Percentiles rank a stretch among this genome's conserved stretches.
These are phyloP conservation scores for Coniochaeta prunicola DNA, from an alignment of 2,329 filamentous ascomycete species.

Conservation along the genomic window DNA sequence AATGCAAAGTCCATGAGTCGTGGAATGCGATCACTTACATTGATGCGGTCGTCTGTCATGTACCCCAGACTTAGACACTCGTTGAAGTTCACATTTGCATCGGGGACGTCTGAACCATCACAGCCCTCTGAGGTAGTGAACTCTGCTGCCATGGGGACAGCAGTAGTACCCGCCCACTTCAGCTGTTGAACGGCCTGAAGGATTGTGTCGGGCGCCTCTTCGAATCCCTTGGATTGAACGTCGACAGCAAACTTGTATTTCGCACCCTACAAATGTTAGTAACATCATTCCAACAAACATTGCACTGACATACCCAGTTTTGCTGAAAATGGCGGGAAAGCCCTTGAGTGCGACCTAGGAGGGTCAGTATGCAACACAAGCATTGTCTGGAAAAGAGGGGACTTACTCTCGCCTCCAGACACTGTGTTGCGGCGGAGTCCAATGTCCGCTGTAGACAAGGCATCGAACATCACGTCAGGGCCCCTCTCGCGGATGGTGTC, in stretches of 20 bases:
- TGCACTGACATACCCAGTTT: conserved; percentile 38
- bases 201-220: conserved; percentile 38
- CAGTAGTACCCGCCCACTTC: conserved; percentile 43
- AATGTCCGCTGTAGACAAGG: conserved; percentile 36
- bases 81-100: conserved; percentile 43
- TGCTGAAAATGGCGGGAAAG: conserved; percentile 44
- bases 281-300: background rate
- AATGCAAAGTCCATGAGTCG: background rate
- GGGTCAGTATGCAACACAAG: conserved; percentile 6
- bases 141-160: conserved; percentile 23
- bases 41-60: conserved; percentile 51
- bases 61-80: conserved; percentile 58
- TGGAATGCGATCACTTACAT: conserved; percentile 29
- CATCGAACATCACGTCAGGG: conserved; percentile 52
- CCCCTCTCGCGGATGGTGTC: conserved; percentile 45
- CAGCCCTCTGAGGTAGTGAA: conserved; percentile 3
- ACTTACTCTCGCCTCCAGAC: conserved; percentile 24
- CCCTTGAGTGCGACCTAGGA: conserved; percentile 23
- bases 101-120: conserved; percentile 11
- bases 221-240: conserved; percentile 42
- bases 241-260: conserved; percentile 59
- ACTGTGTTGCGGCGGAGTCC: conserved; percentile 35
- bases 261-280: conserved; percentile 41
- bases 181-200: conserved; percentile 42
- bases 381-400: conserved; percentile 3